These are phyloP conservation scores for Boletus huronensis DNA, from an alignment of 768 basidiomycete genomes.

Conservation along the genomic window DNA sequence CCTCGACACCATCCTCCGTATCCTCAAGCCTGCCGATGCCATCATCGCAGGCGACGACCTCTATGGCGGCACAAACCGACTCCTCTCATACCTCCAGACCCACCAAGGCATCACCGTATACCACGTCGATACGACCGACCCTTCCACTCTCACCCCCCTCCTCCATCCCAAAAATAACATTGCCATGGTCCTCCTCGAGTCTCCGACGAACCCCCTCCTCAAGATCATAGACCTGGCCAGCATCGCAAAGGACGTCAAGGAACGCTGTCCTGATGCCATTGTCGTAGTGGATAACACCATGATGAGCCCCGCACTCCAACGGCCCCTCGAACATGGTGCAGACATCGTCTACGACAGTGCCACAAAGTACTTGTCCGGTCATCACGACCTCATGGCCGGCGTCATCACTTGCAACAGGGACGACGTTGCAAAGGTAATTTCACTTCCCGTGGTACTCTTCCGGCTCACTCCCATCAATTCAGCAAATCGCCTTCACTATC, in stretches of 20 bases:
- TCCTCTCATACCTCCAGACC: slow-evolving; percentile 82
- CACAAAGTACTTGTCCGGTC: slow-evolving; percentile 96
- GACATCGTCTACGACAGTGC: slow-evolving; percentile 98
- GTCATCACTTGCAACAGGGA: slow-evolving; percentile 90
- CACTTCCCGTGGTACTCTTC: neutral
- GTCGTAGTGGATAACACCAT: slow-evolving; percentile 97
- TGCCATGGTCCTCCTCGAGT: slow-evolving; percentile 94
- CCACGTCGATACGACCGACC: slow-evolving; percentile 90
- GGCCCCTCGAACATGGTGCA: slow-evolving; percentile 92
- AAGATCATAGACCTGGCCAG: slow-evolving; percentile 88
- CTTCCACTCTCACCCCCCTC: slow-evolving; percentile 55
- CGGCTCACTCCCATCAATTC: slow-evolving; percentile 4
- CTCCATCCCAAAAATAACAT: slow-evolving; percentile 67
- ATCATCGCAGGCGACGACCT: slow-evolving; percentile 96
- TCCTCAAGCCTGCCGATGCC: slow-evolving; percentile 94
- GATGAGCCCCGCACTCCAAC: slow-evolving; percentile 98
- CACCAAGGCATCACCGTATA: slow-evolving; percentile 88
- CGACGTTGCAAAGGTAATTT: slow-evolving; percentile 74
- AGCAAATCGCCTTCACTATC: slow-evolving; percentile 89
- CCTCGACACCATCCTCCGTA: slow-evolving; percentile 88
- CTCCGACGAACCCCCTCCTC: slow-evolving; percentile 94
- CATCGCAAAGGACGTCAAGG: slow-evolving; percentile 82
- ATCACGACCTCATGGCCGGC: slow-evolving; percentile 99
- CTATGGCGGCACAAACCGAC: slow-evolving; percentile 96
- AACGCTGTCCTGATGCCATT: slow-evolving; percentile 73